These are phyloP conservation scores for Blastomyces emzantsi DNA, from an alignment of 2,329 filamentous ascomycete genomes.

Conservation along the genomic window DNA sequence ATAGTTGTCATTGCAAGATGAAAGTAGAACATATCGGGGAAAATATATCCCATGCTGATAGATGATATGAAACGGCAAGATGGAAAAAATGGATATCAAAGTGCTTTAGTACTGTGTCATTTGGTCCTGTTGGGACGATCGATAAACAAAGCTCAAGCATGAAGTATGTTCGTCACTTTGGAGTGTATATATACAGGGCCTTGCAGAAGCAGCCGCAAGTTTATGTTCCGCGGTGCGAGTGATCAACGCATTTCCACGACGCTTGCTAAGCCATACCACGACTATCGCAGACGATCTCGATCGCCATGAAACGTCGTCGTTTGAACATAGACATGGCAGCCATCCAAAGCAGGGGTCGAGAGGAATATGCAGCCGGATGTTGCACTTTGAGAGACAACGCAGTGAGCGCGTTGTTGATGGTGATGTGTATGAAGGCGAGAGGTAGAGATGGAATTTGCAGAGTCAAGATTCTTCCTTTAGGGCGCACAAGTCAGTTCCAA, in stretches of 20 bases:
- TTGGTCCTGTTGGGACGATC: neutral
- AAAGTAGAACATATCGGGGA: neutral
- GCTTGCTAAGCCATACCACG: neutral
- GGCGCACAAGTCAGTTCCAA: constrained; percentile 55
- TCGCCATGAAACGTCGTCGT: neutral
- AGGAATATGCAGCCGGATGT: neutral
- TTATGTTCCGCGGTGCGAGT: no score
- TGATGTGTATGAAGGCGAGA: neutral
- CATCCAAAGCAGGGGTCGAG: neutral
- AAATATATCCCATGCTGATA: neutral
- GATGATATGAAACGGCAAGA: neutral
- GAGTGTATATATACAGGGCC: neutral
- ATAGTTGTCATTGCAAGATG: neutral
- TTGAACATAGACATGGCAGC: neutral
- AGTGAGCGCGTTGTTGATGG: neutral
- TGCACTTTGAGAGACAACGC: no score
- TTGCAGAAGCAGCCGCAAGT: neutral
- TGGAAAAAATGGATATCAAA: no score
- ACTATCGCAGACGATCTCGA: neutral
- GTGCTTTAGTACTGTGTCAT: neutral
- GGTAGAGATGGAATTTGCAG: neutral
- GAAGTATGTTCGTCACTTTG: neutral
- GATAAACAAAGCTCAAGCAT: neutral
- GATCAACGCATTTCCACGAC: neutral
- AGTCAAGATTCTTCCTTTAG: constrained; percentile 43